Base-by-base conservation (phyloP, 176 grass and related monocot genomes). In the Carex parvula region DNA sequence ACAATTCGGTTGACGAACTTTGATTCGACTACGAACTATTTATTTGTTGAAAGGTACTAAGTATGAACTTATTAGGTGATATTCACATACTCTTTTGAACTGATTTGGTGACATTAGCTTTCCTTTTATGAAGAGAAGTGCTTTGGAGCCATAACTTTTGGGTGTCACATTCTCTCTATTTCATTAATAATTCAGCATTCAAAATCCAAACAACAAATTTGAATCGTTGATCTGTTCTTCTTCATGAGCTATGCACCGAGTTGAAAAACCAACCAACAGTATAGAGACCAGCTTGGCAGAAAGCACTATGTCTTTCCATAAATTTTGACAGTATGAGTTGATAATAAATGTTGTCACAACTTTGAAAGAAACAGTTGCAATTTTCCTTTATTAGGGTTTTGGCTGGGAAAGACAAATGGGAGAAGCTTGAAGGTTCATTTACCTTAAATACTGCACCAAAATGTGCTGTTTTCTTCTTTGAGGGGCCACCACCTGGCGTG, bases 351-450 rank as follows among this genome's bases (percentile, higher is more conserved):
- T 24, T 44, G 15, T 81, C 32, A 41, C 37, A 81, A 76, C 4
- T 30, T 76, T 76, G 11, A 55, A 76, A 29, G 46, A 22, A 55
- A n/a, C n/a, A 76, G 48, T 30, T 81, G 57, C 17, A 18, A 83
- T 53, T 64, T 74, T 72, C 14, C 26, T 88, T 46, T 75, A 24
- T 84, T 66, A 88, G 86, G 60, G 68, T 81, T 50, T 57, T 71
- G 53, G 68, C 60, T 29, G 78, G 80, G 20, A 83, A 78, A 68
- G 80, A 78, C 44, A 61, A 69, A 63, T 97, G 92, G 94, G 92
- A 91, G 65, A 97, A 89, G 85, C 82, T 97, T 65, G 92, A 94
- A 89, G 92, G 94, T 87, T 91, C 89, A 24, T 97, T 97, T 84
- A 82, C 89, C 60, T 67, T 94, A 59, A 87, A 74, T 76, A 91